phyloP scores from a whole-genome alignment of 257 asterid species.

The Penstemon newberryi region DNA sequence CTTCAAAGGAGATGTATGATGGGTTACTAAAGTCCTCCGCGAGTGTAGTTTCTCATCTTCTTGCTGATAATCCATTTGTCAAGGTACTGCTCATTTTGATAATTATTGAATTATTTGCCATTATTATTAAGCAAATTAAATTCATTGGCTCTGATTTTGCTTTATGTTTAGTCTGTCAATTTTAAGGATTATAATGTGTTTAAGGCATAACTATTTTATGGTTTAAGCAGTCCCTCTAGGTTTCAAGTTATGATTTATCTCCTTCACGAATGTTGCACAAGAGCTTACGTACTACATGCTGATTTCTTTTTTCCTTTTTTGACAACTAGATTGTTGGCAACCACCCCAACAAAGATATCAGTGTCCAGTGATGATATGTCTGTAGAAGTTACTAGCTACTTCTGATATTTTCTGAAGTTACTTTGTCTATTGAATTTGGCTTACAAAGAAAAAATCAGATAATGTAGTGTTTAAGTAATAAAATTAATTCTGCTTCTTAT shows the following conservation, averaged over 20 bases:
- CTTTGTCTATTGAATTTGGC: background rate
- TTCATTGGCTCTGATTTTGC: slow-evolving; percentile 15
- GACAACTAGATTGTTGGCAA: background rate
- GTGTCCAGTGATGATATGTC: background rate
- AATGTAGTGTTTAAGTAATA: background rate
- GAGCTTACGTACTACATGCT: background rate
- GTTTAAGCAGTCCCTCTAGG: background rate
- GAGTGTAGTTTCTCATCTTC: slow-evolving; percentile 77
- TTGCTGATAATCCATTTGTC: slow-evolving; percentile 86
- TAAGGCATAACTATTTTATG: background rate
- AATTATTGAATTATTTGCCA: slow-evolving; percentile 15
- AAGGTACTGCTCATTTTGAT: slow-evolving; percentile 49
- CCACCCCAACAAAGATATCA: background rate
- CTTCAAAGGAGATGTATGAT: slow-evolving; percentile 94
- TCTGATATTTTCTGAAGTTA: background rate
- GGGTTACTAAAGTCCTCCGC: slow-evolving; percentile 72
- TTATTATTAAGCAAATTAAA: background rate
- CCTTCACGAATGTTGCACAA: background rate
- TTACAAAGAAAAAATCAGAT: slow-evolving; percentile 5
- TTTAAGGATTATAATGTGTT: too few relatives aligned
- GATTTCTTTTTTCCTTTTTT: too few relatives aligned
- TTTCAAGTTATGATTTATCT: background rate
- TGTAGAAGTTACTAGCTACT: background rate
- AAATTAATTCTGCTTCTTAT: too few relatives aligned
- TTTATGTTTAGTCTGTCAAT: background rate